Evolutionary conservation across 768 basidiomycete species (phyloP).

Genomic region (Amanita exitialis): DNA sequence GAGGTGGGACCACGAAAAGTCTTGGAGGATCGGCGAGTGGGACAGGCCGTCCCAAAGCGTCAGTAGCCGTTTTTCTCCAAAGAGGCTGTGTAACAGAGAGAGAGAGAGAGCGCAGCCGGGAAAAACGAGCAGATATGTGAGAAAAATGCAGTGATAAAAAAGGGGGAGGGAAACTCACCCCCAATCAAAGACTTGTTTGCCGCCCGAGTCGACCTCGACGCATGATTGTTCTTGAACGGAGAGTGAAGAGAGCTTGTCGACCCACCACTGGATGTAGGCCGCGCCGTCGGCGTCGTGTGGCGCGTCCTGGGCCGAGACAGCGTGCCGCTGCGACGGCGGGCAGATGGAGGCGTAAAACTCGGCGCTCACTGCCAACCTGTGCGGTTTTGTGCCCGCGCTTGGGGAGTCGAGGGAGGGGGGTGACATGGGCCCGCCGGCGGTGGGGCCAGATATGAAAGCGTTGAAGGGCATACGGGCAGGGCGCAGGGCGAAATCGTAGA

Average conservation of each 20-base stretch:
- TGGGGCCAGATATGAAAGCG: constrained; percentile 47
- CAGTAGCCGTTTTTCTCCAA: constrained; percentile 30
- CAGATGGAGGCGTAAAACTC: constrained; percentile 43
- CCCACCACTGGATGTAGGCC: constrained; percentile 42
- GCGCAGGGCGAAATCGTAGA: constrained; percentile 44
- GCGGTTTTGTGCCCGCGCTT: neutral
- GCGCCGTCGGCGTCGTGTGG: constrained; percentile 28
- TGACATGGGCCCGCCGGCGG: constrained; percentile 35
- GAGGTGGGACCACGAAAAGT: constrained; percentile 46
- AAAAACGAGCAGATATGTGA: no score
- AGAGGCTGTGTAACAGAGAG: constrained; percentile 37
- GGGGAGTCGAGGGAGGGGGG: constrained; percentile 1
- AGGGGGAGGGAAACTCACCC: constrained; percentile 28
- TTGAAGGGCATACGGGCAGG: constrained; percentile 45
- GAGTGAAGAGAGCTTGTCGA: constrained; percentile 18
- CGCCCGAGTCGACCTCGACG: constrained; percentile 32
- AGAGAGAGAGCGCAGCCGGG: no score
- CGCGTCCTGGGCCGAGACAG: constrained; percentile 23
- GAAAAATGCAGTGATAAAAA: no score
- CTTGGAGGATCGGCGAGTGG: constrained; percentile 35
- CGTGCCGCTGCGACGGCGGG: constrained; percentile 17
- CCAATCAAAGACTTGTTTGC: constrained; percentile 35
- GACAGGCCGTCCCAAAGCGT: constrained; percentile 32
- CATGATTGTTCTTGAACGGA: constrained; percentile 23
- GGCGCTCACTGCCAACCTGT: constrained; percentile 30